Evolutionary conservation across 2,329 filamentous ascomycete genomes (phyloP).

Genomic region (Aspergillus thermomutatus): DNA sequence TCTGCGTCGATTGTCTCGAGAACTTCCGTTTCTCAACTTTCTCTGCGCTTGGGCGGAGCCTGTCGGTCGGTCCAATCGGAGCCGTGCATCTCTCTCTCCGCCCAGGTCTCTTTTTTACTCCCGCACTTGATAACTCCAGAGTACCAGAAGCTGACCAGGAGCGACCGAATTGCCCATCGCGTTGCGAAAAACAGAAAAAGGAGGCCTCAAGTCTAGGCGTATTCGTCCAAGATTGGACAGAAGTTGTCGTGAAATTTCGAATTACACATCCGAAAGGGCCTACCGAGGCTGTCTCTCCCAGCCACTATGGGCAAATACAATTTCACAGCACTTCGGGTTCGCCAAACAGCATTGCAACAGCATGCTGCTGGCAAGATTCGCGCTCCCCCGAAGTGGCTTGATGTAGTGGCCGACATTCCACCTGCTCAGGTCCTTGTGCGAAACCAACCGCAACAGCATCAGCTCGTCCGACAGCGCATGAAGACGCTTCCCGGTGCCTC

Average conservation of each 20-base stretch:
- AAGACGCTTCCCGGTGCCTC: conserved; percentile 27
- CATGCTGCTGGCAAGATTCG: conserved; percentile 34
- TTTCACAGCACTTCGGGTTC: conserved; percentile 45
- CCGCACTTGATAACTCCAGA: conserved; percentile 7
- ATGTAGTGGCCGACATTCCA: conserved; percentile 55
- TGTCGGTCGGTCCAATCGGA: conserved; percentile 34
- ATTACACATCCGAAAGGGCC: background rate
- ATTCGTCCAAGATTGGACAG: background rate
- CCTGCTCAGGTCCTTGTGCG: conserved; percentile 60
- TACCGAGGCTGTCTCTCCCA: conserved; percentile 1
- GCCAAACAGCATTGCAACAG: conserved; percentile 41
- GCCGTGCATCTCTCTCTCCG: conserved; percentile 19
- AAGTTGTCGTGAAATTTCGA: background rate
- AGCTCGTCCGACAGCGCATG: conserved; percentile 39
- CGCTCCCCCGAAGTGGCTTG: conserved; percentile 51
- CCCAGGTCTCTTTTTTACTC: conserved; percentile 36
- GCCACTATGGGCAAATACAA: conserved; percentile 46
- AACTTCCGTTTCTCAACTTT: background rate
- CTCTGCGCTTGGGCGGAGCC: conserved; percentile 26
- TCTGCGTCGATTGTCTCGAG: background rate
- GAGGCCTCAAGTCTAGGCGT: background rate
- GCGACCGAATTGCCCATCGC: background rate
- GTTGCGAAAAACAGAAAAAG: background rate
- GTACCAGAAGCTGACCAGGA: background rate
- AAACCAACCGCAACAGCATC: conserved; percentile 49